Base-by-base conservation (phyloP, 1,284 basidiomycete genomes). In the Sanguinoderma infundibulare region DNA sequence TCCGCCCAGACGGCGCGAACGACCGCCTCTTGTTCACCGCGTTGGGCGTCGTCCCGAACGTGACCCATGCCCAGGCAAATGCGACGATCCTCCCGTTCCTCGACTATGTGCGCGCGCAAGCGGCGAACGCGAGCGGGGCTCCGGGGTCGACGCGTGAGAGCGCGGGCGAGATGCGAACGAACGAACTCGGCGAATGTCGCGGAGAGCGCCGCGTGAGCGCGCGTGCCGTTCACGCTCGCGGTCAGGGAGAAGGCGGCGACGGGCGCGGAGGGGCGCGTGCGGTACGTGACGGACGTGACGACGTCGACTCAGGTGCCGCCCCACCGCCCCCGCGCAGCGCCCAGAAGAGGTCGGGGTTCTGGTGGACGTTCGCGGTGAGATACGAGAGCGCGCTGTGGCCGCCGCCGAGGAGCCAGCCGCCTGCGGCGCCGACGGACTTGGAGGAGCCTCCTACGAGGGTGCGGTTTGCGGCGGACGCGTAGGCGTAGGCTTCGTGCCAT, bases 241-340 rank as follows among this genome's bases (percentile, higher is more conserved):
- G 57, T 36, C 59, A 71, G 67, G 36, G 39, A n/a, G 14, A 55
- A 73, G 12, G 52, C 22, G 30, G 69, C 69, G 47, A 77, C 46
- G 1, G 79, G 76, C 10, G 72, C 57, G 5, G 61, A 39, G 1
- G 75, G 74, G 47, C 78, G 77, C 0, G 79, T 77, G 17, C 67
- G 65, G 69, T 78, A 78, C 1, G 79, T 81, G 17, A 77, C 76
- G 6, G 75, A 75, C 47, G 73, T 74, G n/a, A 81, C 73, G 36
- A 82, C 73, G 30, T 78, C 81, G 60, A 71, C 83, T 6, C 78
- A 80, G 5, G 78, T 73, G 6, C 80, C 81, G 0, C 83, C 83
- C 12, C n/a, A n/a, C n/a, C n/a, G 2, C 83, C 83, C 1, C 83
- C 83, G 17, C 80, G 77, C 47, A 85, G 67, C 0, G 82, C 82